Conservation (phyloP, 164 flowering plant species). For the Sextonia rubra region DNA sequence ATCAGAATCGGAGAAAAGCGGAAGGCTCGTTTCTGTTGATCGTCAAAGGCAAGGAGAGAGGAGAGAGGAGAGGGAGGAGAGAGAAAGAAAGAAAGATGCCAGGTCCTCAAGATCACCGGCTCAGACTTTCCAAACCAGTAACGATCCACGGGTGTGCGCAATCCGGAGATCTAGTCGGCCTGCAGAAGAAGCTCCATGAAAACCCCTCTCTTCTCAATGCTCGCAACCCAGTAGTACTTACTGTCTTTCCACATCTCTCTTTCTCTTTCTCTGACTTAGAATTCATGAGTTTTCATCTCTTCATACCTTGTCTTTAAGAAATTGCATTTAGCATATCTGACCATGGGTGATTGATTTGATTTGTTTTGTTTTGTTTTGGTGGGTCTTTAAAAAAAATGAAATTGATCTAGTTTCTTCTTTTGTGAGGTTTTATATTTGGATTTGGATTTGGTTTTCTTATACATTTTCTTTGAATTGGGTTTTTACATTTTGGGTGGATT, state of each 20-base stretch:
- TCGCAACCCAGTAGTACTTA: conserved; percentile 76
- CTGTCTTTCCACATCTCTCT: conserved; percentile 19
- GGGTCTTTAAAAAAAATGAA: no score
- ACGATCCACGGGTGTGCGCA: conserved; percentile 78
- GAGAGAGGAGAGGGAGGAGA: background rate
- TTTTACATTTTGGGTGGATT: background rate
- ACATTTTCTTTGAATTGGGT: background rate
- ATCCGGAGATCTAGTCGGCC: conserved; percentile 59
- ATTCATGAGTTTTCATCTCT: no score
- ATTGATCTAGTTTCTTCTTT: no score
- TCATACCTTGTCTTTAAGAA: no score
- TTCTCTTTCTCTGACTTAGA: conserved; percentile 4
- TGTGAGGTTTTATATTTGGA: no score
- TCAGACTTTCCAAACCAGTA: conserved; percentile 51
- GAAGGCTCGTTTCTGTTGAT: background rate
- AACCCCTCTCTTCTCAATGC: conserved; percentile 86
- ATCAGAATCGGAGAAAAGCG: background rate
- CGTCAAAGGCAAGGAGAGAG: conserved; percentile 2
- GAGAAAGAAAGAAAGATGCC: conserved; percentile 27
- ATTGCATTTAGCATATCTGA: no score
- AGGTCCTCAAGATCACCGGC: conserved; percentile 35
- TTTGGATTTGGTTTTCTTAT: background rate
- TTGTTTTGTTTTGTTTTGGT: no score
- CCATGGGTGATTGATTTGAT: no score
- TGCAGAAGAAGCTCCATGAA: conserved; percentile 55